A percentile compares a stretch with the other conserved stretches of the same genome.
phyloP scores from a whole-genome alignment of 2,329 filamentous ascomycete genomes.

The Coniochaeta ligniaria region DNA sequence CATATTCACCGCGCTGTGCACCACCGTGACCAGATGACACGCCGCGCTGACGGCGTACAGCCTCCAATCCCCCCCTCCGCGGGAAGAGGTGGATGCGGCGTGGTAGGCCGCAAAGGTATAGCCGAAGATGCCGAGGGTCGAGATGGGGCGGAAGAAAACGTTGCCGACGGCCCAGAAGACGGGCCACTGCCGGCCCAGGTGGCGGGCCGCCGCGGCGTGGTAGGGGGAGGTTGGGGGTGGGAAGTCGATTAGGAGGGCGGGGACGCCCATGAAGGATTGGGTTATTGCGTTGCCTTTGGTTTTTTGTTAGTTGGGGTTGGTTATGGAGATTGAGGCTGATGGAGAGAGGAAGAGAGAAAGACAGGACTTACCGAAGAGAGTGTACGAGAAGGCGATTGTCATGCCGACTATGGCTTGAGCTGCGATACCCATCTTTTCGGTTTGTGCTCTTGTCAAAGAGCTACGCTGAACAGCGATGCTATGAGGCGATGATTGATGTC shows the following conservation, averaged over 20 bases:
- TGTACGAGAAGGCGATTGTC: slow-evolving; percentile 39
- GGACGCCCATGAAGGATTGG: slow-evolving; percentile 43
- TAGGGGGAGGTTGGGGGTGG: slow-evolving; percentile 8
- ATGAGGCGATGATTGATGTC: neutral
- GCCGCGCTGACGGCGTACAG: slow-evolving; percentile 32
- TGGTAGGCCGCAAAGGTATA: slow-evolving; percentile 35
- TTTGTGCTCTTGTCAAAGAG: too few relatives aligned
- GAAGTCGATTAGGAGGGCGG: slow-evolving; percentile 32
- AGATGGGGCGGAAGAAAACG: slow-evolving; percentile 43
- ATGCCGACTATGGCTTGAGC: slow-evolving; percentile 30
- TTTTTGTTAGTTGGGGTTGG: neutral
- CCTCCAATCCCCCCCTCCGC: slow-evolving; percentile 31
- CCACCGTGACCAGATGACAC: slow-evolving; percentile 36
- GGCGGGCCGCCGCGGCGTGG: slow-evolving; percentile 26
- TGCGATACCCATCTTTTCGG: neutral
- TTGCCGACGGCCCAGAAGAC: slow-evolving; percentile 43
- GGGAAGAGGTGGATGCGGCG: slow-evolving; percentile 14
- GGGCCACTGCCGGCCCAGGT: slow-evolving; percentile 41
- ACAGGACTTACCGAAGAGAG: slow-evolving; percentile 31
- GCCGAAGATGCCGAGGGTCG: slow-evolving; percentile 36
- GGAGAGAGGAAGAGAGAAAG: neutral
- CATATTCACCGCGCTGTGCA: slow-evolving; percentile 43
- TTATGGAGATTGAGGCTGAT: neutral
- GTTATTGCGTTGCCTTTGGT: slow-evolving; percentile 40
- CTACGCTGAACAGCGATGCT: neutral